phyloP scores from a whole-genome alignment of 768 basidiomycete species.

The Phanerochaete sordida region DNA sequence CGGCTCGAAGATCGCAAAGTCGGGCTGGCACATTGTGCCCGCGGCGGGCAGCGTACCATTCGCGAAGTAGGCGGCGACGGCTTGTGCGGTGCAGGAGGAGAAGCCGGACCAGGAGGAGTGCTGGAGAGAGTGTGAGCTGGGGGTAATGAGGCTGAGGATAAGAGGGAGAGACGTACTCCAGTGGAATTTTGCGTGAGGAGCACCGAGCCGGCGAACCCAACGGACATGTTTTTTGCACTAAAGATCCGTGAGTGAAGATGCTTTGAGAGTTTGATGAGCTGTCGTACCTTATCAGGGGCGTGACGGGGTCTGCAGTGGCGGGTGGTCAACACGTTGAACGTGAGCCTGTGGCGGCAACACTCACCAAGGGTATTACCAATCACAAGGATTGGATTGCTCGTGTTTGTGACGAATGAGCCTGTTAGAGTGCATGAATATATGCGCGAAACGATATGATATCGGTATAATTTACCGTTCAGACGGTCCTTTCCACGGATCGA shows the following conservation, averaged over 20 bases:
- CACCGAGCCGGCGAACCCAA: constrained; percentile 3
- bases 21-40: constrained; percentile 22
- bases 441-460: not conserved
- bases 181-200: constrained; percentile 9
- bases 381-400: constrained; percentile 23
- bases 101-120: constrained; percentile 17
- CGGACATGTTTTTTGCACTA: not conserved
- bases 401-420: constrained; percentile 17
- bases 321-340: no score
- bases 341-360: not conserved
- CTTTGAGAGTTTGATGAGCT: not conserved
- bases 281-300: constrained; percentile 12
- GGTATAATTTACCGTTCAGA: not conserved
- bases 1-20: not conserved
- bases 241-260: not conserved
- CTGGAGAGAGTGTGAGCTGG: not conserved
- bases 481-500: not conserved
- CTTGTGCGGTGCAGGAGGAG: constrained; percentile 17
- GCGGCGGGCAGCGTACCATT: constrained; percentile 18
- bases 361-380: constrained; percentile 20
- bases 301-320: constrained; percentile 14
- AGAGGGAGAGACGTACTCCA: constrained; percentile 9
- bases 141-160: not conserved
- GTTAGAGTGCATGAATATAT: no score
- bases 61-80: constrained; percentile 21